A percentile compares a stretch with the other conserved stretches of the same genome.
Conservation (phyloP, 345 rosid genomes). For the Dipteronia sinensis region DNA sequence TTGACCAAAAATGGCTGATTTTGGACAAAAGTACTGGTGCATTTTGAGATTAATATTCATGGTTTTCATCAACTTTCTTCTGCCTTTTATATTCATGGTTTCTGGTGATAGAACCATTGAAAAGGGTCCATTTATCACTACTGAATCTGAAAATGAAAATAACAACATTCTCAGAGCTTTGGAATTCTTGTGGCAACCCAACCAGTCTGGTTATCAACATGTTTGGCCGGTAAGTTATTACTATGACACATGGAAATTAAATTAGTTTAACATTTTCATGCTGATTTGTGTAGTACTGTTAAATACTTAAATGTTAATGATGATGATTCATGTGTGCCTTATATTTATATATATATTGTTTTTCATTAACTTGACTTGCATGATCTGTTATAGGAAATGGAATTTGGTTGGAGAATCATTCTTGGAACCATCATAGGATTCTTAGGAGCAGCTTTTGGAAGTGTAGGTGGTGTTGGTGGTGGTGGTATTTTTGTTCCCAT, state of each 20-base stretch:
- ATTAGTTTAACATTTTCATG: neutral
- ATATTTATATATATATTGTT: neutral
- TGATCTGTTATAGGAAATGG: conserved; percentile 47
- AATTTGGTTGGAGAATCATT: conserved; percentile 71
- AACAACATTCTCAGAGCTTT: neutral
- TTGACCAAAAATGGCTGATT: neutral
- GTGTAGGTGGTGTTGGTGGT: conserved; percentile 92
- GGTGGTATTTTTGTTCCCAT: conserved; percentile 83
- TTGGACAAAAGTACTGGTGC: conserved; percentile 15
- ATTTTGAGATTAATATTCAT: conserved; percentile 8
- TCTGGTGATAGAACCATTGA: conserved; percentile 22
- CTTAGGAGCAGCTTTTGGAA: conserved; percentile 89
- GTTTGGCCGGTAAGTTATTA: conserved; percentile 33
- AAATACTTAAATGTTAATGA: too few species aligned
- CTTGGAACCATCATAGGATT: conserved; percentile 66
- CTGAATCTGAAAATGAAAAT: neutral
- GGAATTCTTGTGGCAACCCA: conserved; percentile 20
- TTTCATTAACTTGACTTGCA: neutral
- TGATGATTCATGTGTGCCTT: neutral
- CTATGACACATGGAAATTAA: too few species aligned
- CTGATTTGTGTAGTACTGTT: neutral
- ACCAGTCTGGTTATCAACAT: conserved; percentile 31
- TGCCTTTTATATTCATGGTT: conserved; percentile 6
- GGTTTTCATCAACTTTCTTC: conserved; percentile 14
- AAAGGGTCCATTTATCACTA: neutral